phyloP scores from a whole-genome alignment of 2,329 filamentous ascomycete species.

The Coniella lustricola region DNA sequence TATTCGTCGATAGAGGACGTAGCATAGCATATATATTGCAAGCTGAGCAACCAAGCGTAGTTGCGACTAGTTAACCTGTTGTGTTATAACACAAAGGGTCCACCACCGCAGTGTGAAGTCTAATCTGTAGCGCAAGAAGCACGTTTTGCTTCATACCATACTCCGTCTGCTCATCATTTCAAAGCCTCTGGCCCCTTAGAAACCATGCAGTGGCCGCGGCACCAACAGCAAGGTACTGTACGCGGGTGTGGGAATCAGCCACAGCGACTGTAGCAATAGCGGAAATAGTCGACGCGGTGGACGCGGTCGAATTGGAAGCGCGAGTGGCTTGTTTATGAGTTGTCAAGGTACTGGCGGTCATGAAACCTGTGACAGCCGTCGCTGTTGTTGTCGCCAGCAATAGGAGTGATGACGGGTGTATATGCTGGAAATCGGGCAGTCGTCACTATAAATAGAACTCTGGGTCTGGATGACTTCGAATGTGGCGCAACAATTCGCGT shows the following conservation, averaged over 20 bases:
- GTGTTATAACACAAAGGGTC: too few relatives aligned
- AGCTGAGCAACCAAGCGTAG: too few relatives aligned
- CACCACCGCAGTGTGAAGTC: too few relatives aligned
- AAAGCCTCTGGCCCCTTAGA: not conserved
- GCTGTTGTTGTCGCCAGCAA: not conserved
- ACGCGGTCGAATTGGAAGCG: too few relatives aligned
- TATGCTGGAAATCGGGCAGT: conserved; percentile 10
- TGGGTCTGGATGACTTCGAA: conserved; percentile 33
- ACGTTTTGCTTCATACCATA: too few relatives aligned
- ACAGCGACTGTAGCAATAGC: conserved; percentile 1
- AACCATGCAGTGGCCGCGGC: conserved; percentile 8
- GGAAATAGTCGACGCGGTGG: not conserved
- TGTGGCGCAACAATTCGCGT: conserved; percentile 58
- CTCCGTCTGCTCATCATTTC: too few relatives aligned
- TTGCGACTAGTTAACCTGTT: too few relatives aligned
- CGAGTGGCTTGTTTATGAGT: not conserved
- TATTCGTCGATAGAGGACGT: too few relatives aligned
- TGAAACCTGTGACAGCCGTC: not conserved
- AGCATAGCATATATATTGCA: too few relatives aligned
- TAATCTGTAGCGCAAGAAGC: too few relatives aligned
- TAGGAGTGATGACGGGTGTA: conserved; percentile 4
- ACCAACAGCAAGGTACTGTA: conserved; percentile 2
- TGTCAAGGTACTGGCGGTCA: not conserved
- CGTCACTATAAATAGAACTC: conserved; percentile 15
- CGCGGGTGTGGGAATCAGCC: conserved; percentile 7